Percentiles rank a stretch among this genome's conserved stretches.
These are phyloP conservation scores for Candida glaebosa DNA, from an alignment of 805 yeast genomes.

Conservation along the genomic window DNA sequence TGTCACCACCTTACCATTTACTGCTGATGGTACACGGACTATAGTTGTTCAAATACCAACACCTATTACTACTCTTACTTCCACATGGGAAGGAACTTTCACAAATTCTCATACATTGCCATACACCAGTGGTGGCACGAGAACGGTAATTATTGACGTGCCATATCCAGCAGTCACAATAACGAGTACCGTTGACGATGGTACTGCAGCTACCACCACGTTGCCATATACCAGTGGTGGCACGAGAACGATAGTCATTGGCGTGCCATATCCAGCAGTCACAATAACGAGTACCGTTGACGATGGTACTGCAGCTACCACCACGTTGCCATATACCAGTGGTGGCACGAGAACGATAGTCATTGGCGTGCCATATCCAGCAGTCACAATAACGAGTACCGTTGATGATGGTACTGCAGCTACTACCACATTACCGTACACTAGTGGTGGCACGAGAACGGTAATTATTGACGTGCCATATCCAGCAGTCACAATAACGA, in stretches of 20 bases:
- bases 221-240: not conserved
- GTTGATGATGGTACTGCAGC: not conserved
- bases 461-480: not conserved
- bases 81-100: not conserved
- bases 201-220: not conserved
- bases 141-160: not conserved
- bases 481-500: not conserved
- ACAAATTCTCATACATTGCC: not conserved
- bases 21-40: slow-evolving; percentile 11
- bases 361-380: not conserved
- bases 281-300: not conserved
- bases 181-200: not conserved
- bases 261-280: not conserved
- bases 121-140: not conserved
- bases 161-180: not conserved
- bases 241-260: not conserved
- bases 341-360: not conserved
- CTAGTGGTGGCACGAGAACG: not conserved
- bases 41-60: slow-evolving; percentile 5
- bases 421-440: not conserved
- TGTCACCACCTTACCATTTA: slow-evolving; percentile 9
- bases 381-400: not conserved
- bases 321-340: not conserved
- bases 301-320: not conserved
- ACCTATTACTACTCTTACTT: not conserved